Percentiles rank a stretch among this genome's conserved stretches.
These are phyloP conservation scores for Starmerella tilneyi DNA, from an alignment of 805 yeast species.

Conservation along the genomic window DNA sequence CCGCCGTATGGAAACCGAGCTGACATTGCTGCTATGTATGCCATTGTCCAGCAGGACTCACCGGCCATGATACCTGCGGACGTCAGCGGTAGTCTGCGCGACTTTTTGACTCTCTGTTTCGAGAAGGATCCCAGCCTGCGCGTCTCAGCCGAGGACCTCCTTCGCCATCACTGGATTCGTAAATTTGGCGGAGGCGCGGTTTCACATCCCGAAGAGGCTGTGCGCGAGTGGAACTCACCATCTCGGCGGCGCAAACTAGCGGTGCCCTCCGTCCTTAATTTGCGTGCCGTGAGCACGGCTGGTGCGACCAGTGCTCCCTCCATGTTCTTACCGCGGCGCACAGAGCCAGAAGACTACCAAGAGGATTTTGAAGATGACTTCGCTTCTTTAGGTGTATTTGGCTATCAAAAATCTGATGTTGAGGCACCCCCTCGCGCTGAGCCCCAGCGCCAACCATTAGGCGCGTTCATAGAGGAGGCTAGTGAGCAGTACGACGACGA, in stretches of 20 bases:
- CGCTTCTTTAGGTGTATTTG: slow-evolving; percentile 20
- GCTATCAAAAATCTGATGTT: not conserved
- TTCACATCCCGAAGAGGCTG: slow-evolving; percentile 28
- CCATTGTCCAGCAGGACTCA: slow-evolving; percentile 64
- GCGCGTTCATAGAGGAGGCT: slow-evolving; percentile 38
- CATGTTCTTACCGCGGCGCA: not conserved
- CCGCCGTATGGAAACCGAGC: slow-evolving; percentile 78
- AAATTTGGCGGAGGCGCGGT: slow-evolving; percentile 18
- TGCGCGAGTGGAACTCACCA: slow-evolving; percentile 28
- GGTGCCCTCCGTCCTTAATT: slow-evolving; percentile 22
- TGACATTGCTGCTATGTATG: slow-evolving; percentile 72
- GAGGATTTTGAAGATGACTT: slow-evolving; percentile 20
- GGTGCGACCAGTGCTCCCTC: not conserved
- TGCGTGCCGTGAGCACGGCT: slow-evolving; percentile 6
- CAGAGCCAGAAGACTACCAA: not conserved
- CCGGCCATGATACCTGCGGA: slow-evolving; percentile 48
- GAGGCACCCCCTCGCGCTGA: not conserved
- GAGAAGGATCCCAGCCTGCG: slow-evolving; percentile 57
- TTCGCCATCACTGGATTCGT: slow-evolving; percentile 53
- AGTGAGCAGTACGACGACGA: slow-evolving; percentile 18
- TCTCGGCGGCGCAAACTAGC: slow-evolving; percentile 18
- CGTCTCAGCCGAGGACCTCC: slow-evolving; percentile 44
- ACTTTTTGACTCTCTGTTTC: slow-evolving; percentile 58
- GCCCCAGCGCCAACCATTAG: slow-evolving; percentile 34
- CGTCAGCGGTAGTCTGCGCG: slow-evolving; percentile 37